phyloP scores from a whole-genome alignment of 306 rosid species.

The Carpinus fangiana region DNA sequence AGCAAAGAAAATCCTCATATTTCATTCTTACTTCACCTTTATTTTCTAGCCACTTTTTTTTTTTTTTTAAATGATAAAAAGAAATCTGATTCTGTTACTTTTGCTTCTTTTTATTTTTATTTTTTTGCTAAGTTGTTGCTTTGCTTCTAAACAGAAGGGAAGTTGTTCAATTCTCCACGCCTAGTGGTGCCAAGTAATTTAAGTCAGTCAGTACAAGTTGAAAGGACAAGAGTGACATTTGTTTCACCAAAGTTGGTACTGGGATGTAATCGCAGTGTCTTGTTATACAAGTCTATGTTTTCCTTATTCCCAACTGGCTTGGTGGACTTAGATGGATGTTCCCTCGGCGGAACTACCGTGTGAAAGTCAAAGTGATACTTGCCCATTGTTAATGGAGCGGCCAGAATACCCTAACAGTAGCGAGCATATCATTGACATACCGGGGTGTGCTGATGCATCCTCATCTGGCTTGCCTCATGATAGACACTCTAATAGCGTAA shows the following conservation, averaged over 20 bases:
- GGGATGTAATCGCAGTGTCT: slow-evolving; percentile 21
- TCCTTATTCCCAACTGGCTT: slow-evolving; percentile 32
- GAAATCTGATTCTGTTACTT: slow-evolving; percentile 15
- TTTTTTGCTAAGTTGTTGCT: background rate
- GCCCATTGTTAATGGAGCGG: slow-evolving; percentile 65
- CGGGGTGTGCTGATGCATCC: slow-evolving; percentile 48
- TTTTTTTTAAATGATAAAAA: slow-evolving; percentile 3
- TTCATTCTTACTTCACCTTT: background rate
- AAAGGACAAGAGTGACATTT: slow-evolving; percentile 24
- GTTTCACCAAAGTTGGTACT: slow-evolving; percentile 16
- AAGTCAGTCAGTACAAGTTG: slow-evolving; percentile 19
- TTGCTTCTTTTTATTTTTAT: slow-evolving; percentile 7
- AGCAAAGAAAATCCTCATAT: background rate
- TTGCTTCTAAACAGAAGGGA: slow-evolving; percentile 37
- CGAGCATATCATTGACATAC: slow-evolving; percentile 66
- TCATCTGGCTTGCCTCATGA: slow-evolving; percentile 56
- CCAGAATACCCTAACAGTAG: slow-evolving; percentile 33
- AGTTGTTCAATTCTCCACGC: slow-evolving; percentile 22
- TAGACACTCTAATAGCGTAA: slow-evolving; percentile 45
- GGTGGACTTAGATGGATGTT: slow-evolving; percentile 64
- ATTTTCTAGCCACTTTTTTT: background rate
- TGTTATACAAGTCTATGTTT: slow-evolving; percentile 39
- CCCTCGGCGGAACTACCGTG: slow-evolving; percentile 44
- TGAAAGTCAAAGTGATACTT: slow-evolving; percentile 46
- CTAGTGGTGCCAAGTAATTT: slow-evolving; percentile 21